phyloP scores from a whole-genome alignment of 163 green algal species.

The Volvox carteri region DNA sequence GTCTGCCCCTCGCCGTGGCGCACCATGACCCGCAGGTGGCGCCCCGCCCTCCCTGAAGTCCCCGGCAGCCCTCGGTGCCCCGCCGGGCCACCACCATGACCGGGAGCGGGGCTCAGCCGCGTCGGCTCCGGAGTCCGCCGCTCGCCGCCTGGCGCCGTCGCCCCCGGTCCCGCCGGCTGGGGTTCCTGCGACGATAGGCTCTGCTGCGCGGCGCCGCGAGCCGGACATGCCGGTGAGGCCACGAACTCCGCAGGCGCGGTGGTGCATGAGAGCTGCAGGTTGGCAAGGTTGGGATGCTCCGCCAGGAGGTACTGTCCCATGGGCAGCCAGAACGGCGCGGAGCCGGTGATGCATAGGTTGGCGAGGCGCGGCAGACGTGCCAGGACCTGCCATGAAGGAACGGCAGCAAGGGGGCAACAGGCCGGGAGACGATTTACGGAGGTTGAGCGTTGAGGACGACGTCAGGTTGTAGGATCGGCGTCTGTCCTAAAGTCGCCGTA shows the following conservation, averaged over 20 bases:
- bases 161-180: not conserved
- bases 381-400: conserved; percentile 2
- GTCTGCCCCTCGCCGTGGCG: conserved; percentile 22
- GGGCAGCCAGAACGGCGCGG: conserved; percentile 42
- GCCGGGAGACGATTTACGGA: not conserved
- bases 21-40: conserved; percentile 20
- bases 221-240: not conserved
- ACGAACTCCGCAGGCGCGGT: conserved; percentile 5
- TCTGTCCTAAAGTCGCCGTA: no score
- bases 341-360: conserved; percentile 10
- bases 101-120: not conserved
- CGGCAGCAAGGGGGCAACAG: no score
- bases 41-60: no score
- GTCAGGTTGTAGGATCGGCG: no score
- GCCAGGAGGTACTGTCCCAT: conserved; percentile 46
- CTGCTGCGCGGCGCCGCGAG: not conserved
- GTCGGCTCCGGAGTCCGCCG: not conserved
- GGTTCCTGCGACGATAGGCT: no score
- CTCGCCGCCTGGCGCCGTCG: not conserved
- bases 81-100: no score
- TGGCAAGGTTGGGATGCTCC: not conserved
- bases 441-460: no score
- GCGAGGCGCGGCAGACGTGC: conserved; percentile 4
- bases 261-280: conserved; percentile 41
- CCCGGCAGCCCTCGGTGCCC: not conserved